Evolutionary conservation across 2,329 filamentous ascomycete species (phyloP).

Genomic region (Aspergillus calidoustus): DNA sequence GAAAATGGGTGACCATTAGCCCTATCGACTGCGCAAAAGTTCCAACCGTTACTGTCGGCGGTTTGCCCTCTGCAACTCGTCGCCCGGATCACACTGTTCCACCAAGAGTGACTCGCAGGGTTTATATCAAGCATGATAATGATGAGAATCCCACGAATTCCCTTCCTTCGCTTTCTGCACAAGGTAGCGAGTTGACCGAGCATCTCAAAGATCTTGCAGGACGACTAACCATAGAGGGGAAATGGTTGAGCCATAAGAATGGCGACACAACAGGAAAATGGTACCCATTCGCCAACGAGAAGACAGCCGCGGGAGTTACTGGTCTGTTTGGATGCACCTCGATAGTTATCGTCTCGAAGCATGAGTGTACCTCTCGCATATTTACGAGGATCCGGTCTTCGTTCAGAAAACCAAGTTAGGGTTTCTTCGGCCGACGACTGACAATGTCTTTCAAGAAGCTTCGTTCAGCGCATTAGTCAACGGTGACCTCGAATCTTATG

Average conservation of each 20-base stretch:
- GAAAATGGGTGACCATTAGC: not conserved
- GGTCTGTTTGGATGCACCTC: constrained; percentile 10
- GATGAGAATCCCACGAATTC: not conserved
- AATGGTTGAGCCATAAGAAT: not conserved
- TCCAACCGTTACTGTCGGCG: not conserved
- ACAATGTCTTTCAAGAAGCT: not conserved
- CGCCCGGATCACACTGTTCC: not conserved
- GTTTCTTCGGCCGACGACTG: not conserved
- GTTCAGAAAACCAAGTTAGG: not conserved
- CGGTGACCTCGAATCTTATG: not conserved
- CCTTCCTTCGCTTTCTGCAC: not conserved
- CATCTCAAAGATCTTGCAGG: not conserved
- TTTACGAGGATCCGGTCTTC: constrained; percentile 9
- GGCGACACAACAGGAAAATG: constrained; percentile 1
- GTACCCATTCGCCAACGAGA: not conserved
- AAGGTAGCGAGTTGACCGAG: not conserved
- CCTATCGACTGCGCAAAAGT: not conserved
- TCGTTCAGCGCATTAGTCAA: not conserved
- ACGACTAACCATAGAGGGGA: not conserved
- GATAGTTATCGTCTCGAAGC: constrained; percentile 1
- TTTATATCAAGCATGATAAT: too few species aligned
- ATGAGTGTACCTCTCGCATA: constrained; percentile 11
- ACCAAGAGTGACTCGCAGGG: too few species aligned
- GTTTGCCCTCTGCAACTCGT: not conserved
- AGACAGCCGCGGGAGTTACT: not conserved